Conservation (phyloP, 169 alveolate genomes). For the Plasmodium berghei region DNA sequence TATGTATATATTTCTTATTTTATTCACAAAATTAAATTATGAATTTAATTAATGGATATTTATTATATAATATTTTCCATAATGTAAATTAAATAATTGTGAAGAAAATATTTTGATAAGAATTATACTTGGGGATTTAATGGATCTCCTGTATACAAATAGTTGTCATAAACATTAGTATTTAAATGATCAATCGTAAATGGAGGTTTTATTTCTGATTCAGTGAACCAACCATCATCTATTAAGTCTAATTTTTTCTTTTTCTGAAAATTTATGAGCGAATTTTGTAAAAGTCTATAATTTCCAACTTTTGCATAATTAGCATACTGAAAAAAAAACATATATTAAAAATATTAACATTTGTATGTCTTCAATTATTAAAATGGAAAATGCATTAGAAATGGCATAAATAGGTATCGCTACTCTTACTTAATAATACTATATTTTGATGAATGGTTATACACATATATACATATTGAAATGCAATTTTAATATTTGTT, state of each 20-base stretch:
- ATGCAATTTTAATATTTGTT: too few species aligned
- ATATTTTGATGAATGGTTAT: too few species aligned
- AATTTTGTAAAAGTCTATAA: conserved; percentile 48
- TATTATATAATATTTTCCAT: too few species aligned
- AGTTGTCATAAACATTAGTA: conserved; percentile 82
- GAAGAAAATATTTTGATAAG: neutral
- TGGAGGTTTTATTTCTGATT: conserved; percentile 81
- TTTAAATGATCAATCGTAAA: conserved; percentile 79
- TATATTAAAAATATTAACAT: neutral
- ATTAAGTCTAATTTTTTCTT: conserved; percentile 78
- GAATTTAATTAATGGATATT: too few species aligned
- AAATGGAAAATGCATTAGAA: too few species aligned
- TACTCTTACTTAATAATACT: too few species aligned
- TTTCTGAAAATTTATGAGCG: conserved; percentile 77
- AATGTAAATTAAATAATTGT: too few species aligned
- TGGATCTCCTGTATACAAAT: conserved; percentile 87
- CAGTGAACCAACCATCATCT: conserved; percentile 83
- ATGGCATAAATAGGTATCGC: too few species aligned
- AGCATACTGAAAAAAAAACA: conserved; percentile 73
- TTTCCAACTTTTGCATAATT: conserved; percentile 70
- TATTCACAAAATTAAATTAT: too few species aligned
- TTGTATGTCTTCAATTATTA: too few species aligned
- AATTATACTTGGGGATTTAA: conserved; percentile 82
- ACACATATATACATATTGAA: too few species aligned
- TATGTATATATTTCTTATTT: neutral